Percentiles rank a stretch among this genome's conserved stretches.
These are phyloP conservation scores for Plasmodium ovale DNA, from an alignment of 169 alveolate species.

Conservation along the genomic window DNA sequence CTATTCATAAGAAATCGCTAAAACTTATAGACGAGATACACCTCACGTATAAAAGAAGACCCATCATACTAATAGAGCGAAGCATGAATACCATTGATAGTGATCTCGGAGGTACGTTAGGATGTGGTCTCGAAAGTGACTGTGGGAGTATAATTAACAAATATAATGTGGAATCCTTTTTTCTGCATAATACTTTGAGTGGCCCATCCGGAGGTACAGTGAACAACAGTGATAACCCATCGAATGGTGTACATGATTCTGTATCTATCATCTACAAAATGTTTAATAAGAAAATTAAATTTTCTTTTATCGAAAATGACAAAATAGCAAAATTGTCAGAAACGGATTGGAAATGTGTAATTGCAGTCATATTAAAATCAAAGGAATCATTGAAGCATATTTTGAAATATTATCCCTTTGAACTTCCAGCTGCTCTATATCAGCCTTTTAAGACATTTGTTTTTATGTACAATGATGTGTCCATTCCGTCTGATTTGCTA, in stretches of 20 bases:
- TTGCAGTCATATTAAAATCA: constrained; percentile 82
- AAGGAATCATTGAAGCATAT: constrained; percentile 80
- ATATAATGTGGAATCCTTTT: constrained; percentile 29
- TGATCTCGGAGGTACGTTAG: too few relatives aligned
- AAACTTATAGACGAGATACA: constrained; percentile 84
- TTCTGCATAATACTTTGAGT: constrained; percentile 55
- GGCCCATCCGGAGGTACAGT: constrained; percentile 17
- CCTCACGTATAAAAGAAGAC: constrained; percentile 82
- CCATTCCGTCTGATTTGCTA: constrained; percentile 49
- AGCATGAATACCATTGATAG: constrained; percentile 6
- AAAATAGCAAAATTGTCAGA: constrained; percentile 79
- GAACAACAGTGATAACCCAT: not conserved
- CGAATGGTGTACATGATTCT: constrained; percentile 76
- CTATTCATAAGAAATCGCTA: constrained; percentile 25
- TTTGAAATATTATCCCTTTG: constrained; percentile 83
- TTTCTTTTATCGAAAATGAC: constrained; percentile 82
- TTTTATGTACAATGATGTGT: constrained; percentile 57
- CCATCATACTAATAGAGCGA: constrained; percentile 78
- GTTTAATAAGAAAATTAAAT: constrained; percentile 79
- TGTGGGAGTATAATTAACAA: constrained; percentile 41
- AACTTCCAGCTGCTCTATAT: constrained; percentile 80
- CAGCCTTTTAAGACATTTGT: constrained; percentile 80
- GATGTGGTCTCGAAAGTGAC: too few relatives aligned
- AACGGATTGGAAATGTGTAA: constrained; percentile 85
- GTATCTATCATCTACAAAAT: constrained; percentile 81